Percentiles rank a stretch among this genome's conserved stretches.
phyloP scores from a whole-genome alignment of 2,329 filamentous ascomycete species.

The Thelonectria olida region DNA sequence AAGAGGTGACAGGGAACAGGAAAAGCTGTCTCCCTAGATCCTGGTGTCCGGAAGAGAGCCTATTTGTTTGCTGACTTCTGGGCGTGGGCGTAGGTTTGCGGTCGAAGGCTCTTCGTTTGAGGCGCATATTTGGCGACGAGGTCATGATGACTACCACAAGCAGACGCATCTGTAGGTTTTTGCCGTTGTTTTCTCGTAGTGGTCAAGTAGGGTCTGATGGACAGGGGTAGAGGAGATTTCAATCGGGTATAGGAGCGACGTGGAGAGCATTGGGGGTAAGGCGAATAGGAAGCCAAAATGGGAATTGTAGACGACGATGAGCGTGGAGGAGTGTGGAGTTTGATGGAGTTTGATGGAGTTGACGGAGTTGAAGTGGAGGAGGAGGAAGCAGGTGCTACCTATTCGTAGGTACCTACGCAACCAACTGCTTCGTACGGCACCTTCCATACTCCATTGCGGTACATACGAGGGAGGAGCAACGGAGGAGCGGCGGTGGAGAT shows the following conservation, averaged over 20 bases:
- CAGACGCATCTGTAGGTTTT: background rate
- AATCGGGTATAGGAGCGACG: background rate
- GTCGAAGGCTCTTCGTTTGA: slow-evolving; percentile 6
- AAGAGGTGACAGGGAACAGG: slow-evolving; percentile 13
- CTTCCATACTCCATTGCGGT: background rate
- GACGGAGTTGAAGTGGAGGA: slow-evolving; percentile 6
- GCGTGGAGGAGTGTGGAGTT: slow-evolving; percentile 4
- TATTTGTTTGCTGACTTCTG: slow-evolving; percentile 27
- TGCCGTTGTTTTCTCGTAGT: background rate
- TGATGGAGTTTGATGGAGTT: background rate
- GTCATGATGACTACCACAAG: slow-evolving; percentile 1
- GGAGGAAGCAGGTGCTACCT: background rate
- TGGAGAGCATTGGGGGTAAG: slow-evolving; percentile 3
- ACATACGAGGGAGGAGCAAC: background rate
- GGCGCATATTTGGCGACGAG: slow-evolving; percentile 2
- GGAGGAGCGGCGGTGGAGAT: background rate
- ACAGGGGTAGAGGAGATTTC: background rate
- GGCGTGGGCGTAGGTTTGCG: slow-evolving; percentile 18
- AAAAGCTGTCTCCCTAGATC: slow-evolving; percentile 18
- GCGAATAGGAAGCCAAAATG: slow-evolving; percentile 3
- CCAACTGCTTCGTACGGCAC: too few species aligned
- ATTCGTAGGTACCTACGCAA: background rate
- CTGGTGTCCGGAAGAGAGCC: slow-evolving; percentile 28
- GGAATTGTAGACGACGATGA: background rate
- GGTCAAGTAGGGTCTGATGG: background rate